Evolutionary conservation across 129 eudicot species (phyloP), one percentile per base, ranked within the genome.

Genomic region (Flaveria ramosissima): DNA sequence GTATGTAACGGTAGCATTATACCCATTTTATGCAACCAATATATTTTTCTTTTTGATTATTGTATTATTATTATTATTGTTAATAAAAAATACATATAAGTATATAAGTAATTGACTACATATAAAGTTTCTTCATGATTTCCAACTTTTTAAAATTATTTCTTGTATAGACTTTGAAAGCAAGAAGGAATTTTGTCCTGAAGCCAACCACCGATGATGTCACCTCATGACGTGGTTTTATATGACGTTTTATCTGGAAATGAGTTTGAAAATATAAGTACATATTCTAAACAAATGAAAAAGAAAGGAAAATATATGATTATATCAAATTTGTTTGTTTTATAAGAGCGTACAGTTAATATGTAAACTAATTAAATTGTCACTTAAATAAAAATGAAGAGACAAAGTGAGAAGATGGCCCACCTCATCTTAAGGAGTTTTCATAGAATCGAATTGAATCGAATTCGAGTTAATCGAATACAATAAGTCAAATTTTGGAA

Each of bases 71-170:
- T 53, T 53, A 6, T 19, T 19, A 55, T 55, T 55, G 8, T 55
- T 3, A 19, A 57, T 55, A 17, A 57, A 20, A 20, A 57, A 57
- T 3, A 57, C 4, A 20, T 21, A 21, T 57, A 10, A 19, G 11
- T 59, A 12, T 59, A 59, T 11, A 59, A 21, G 21, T 21, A 59
- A 59, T 59, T 55, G 64, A 21, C 36, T 32, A 59, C 21, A 59
- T 32, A 59, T 59, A 59, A 59, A 10, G 5, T 59, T 59, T 55
- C 62, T 59, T 59, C 36, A 59, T 59, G 4, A 59, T 59, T 59
- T 59, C 65, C 8, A 21, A 32, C 65, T 21, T 59, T 59, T 59
- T 9, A 21, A 59, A 59, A 21, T 10, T 11, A 59, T 59, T 59
- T 59, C 36, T 59, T 59, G 39, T 15, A 59, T 21, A 59, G 65